Conservation (phyloP, 352 stramenopile species). For the Globisporangium nagaii region DNA sequence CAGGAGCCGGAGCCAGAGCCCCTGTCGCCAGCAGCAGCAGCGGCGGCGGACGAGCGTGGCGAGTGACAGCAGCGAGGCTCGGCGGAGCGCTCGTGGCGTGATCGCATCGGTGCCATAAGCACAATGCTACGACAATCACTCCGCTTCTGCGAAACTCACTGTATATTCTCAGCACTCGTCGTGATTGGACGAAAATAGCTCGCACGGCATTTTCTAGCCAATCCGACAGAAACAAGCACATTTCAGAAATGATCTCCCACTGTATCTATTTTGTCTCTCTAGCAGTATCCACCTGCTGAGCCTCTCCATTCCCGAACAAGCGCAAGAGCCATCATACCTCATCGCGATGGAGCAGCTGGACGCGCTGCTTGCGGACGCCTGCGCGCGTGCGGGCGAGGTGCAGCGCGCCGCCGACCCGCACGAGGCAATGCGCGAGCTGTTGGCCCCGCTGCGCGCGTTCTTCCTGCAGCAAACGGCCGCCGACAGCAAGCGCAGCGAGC, state of each 20-base stretch:
- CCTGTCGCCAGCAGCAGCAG: background rate
- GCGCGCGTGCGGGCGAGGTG: slow-evolving; percentile 35
- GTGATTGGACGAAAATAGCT: background rate
- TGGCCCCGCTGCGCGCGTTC: slow-evolving; percentile 45
- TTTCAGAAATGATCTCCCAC: background rate
- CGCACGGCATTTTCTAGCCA: background rate
- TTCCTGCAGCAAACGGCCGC: slow-evolving; percentile 22
- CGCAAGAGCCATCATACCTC: background rate
- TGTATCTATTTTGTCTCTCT: background rate
- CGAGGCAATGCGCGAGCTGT: slow-evolving; percentile 29
- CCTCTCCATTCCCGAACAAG: background rate
- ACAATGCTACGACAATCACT: background rate
- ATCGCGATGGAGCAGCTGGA: slow-evolving; percentile 49
- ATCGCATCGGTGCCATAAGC: background rate
- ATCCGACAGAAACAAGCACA: background rate
- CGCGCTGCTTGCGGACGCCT: slow-evolving; percentile 46
- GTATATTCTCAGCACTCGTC: background rate
- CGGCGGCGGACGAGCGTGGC: too few relatives aligned
- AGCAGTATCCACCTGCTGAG: background rate
- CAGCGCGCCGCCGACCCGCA: slow-evolving; percentile 31
- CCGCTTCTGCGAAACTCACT: background rate
- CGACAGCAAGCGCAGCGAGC: background rate
- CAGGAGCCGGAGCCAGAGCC: background rate
- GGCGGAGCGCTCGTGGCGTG: background rate
- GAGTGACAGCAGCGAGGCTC: too few relatives aligned